phyloP scores from a whole-genome alignment of 2,329 filamentous ascomycete genomes.

The Xylaria sp. region DNA sequence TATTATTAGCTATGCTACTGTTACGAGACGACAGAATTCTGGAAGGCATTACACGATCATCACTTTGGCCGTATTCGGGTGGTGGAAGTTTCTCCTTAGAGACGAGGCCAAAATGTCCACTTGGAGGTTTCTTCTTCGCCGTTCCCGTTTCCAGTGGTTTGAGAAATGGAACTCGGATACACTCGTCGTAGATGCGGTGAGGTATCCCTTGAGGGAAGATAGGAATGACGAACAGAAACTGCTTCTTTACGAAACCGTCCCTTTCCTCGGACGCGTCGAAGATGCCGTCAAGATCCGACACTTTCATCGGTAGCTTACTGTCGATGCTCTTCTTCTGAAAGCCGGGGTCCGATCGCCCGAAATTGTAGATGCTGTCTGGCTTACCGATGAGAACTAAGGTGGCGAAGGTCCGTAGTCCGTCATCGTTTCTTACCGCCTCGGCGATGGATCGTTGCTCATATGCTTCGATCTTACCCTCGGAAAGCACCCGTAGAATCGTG shows the following conservation, averaged over 20 bases:
- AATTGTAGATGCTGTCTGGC: constrained; percentile 1
- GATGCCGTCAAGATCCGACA: background rate
- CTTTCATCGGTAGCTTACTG: background rate
- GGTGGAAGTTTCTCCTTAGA: background rate
- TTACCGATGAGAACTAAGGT: background rate
- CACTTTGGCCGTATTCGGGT: background rate
- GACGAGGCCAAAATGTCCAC: background rate
- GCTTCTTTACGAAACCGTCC: background rate
- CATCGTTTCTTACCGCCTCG: background rate
- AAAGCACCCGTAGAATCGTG: background rate
- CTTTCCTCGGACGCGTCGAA: background rate
- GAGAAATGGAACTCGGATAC: background rate
- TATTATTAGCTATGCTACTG: background rate
- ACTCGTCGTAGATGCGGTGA: background rate
- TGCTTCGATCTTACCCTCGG: background rate
- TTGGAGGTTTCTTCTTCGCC: background rate
- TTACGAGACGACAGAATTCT: background rate
- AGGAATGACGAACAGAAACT: background rate
- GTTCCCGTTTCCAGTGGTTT: background rate
- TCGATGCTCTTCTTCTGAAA: background rate
- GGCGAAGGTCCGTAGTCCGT: background rate
- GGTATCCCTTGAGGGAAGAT: constrained; percentile 1
- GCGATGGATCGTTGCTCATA: background rate
- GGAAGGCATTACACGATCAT: background rate
- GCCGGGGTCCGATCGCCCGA: background rate